phyloP scores from a whole-genome alignment of 202 grass and related monocot species.

The Carex sylvatica region DNA sequence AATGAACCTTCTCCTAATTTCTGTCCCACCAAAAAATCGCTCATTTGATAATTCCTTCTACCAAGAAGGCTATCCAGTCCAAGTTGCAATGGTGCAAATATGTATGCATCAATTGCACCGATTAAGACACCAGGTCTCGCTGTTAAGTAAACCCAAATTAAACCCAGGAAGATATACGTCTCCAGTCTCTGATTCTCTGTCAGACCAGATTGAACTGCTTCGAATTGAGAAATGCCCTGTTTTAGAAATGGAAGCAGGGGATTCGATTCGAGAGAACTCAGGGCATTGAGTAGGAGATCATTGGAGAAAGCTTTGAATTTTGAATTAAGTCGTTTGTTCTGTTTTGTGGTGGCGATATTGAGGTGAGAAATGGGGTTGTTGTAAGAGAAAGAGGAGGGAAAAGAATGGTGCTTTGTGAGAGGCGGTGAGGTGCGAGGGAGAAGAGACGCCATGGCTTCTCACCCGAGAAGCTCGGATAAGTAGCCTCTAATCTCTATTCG shows the following conservation, averaged over 20 bases:
- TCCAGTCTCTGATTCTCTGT: constrained; percentile 57
- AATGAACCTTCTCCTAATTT: constrained; percentile 88
- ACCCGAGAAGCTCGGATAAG: constrained; percentile 13
- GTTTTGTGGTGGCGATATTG: background rate
- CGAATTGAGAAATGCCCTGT: constrained; percentile 31
- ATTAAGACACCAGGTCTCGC: constrained; percentile 75
- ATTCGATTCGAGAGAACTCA: constrained; percentile 10
- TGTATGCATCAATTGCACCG: constrained; percentile 71
- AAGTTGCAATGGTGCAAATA: constrained; percentile 79
- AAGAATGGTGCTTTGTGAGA: constrained; percentile 17
- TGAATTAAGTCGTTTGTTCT: background rate
- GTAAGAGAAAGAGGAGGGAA: background rate
- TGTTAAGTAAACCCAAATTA: constrained; percentile 77
- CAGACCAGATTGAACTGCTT: constrained; percentile 34
- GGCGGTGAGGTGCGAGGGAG: constrained; percentile 29
- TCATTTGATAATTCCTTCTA: constrained; percentile 78
- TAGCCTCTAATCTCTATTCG: background rate
- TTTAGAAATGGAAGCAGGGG: constrained; percentile 27
- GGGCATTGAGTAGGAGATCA: background rate
- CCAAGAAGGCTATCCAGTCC: constrained; percentile 65
- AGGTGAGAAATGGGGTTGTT: constrained; percentile 8
- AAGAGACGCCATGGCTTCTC: constrained; percentile 35
- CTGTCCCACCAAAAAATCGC: constrained; percentile 77
- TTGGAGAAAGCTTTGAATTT: constrained; percentile 13
- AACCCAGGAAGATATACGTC: constrained; percentile 27